phyloP scores from a whole-genome alignment of 257 asterid species.

The Linderniella brevidens region DNA sequence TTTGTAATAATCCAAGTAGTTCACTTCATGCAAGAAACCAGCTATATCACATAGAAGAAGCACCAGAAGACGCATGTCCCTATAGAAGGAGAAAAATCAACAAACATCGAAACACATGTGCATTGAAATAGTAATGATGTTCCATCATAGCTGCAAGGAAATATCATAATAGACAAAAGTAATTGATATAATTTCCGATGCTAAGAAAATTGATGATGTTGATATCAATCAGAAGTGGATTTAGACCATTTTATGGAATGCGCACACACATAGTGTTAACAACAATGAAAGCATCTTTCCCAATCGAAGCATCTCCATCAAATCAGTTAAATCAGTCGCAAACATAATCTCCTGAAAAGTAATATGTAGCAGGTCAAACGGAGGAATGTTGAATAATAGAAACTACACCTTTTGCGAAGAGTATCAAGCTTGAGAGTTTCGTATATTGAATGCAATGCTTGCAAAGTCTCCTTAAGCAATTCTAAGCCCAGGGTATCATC shows the following conservation, averaged over 20 bases:
- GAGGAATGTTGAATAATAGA: too few relatives aligned
- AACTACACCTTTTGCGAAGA: conserved; percentile 68
- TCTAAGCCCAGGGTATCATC: conserved; percentile 23
- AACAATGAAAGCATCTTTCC: too few relatives aligned
- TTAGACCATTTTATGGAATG: too few relatives aligned
- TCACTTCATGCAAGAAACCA: conserved; percentile 39
- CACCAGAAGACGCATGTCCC: conserved; percentile 84
- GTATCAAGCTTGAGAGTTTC: conserved; percentile 79
- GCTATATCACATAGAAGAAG: conserved; percentile 57
- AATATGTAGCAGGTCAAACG: too few relatives aligned
- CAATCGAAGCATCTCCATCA: too few relatives aligned
- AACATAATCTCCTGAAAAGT: too few relatives aligned
- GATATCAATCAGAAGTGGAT: too few relatives aligned
- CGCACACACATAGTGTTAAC: too few relatives aligned
- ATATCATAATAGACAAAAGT: too few relatives aligned
- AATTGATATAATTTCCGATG: too few relatives aligned
- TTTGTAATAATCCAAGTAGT: conserved; percentile 78
- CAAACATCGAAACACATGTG: conserved; percentile 9
- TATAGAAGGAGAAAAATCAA: conserved; percentile 16
- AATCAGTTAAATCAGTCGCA: too few relatives aligned
- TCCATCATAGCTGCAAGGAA: not conserved
- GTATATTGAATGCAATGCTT: conserved; percentile 79
- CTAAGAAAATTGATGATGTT: too few relatives aligned
- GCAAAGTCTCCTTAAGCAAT: conserved; percentile 45
- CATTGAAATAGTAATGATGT: not conserved